Evolutionary conservation across 805 yeast species (phyloP), one percentile per base, ranked within the genome.

Genomic region (Ogataea degrootiae): DNA sequence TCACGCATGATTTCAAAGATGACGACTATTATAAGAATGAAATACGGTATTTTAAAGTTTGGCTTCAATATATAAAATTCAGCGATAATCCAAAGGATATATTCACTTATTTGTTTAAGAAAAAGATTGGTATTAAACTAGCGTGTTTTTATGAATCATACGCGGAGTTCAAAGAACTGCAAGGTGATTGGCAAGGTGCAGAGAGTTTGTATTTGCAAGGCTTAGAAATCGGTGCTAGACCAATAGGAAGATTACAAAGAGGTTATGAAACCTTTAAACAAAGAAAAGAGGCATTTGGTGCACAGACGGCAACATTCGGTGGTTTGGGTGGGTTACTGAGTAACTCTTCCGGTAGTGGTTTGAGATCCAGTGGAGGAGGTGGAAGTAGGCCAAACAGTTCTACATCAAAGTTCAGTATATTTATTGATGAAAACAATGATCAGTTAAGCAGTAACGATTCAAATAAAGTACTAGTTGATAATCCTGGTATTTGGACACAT

Each of bases 61-160:
- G 99, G 97, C 65, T 91, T 37, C 82, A 80, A 54, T 90, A 88
- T 62, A 79, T 86, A 8, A 76, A 74, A 22, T 82, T 76, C 58
- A 76, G 85, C 1, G 87, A 83, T 50, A 75, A 83, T 15, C 90
- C 91, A 0, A 69, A 79, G 38, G 91, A 85, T 45, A 72, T 87
- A 2, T 90, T 84, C 62, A 72, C 78, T 6, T 89, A 83, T 59
- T 70, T 92, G 65, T 79, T 82, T 39, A 77, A 83, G 50, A 82
- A 84, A 52, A 79, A 75, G 42, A 87, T 92, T 34, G 98, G 96
- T 0, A 61, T 59, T 34, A 72, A 72, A 37, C 68, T 88, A 43
- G 80, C 96, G 0, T 57, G 80, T 17, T 90, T 76, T 61, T 92
- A 90, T 60, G 96, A 89, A 60, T 85, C 80, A 50, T 88, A 86